Evolutionary conservation across 805 yeast species (phyloP).

Genomic region (Wickerhamiella sergipiensis): DNA sequence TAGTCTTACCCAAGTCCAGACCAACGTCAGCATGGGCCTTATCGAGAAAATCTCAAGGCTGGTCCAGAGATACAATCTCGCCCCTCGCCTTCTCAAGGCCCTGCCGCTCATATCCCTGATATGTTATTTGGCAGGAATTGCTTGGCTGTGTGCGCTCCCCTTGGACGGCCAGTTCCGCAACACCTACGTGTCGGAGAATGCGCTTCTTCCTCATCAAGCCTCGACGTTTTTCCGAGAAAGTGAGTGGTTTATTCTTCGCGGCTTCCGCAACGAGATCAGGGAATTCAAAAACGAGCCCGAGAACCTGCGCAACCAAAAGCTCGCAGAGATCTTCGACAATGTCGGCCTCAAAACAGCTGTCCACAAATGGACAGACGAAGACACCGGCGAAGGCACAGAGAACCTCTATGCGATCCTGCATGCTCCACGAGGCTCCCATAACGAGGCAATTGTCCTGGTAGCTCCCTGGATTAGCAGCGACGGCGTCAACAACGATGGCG

Average conservation of each 20-base stretch:
- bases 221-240: slow-evolving; percentile 81
- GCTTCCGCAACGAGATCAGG: slow-evolving; percentile 54
- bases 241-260: slow-evolving; percentile 87
- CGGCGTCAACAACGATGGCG: slow-evolving; percentile 60
- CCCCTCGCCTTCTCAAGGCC: slow-evolving; percentile 14
- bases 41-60: slow-evolving; percentile 22
- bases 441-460: slow-evolving; percentile 83
- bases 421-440: slow-evolving; percentile 91
- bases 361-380: slow-evolving; percentile 18
- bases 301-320: slow-evolving; percentile 24
- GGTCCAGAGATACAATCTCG: slow-evolving; percentile 20
- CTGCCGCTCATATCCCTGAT: slow-evolving; percentile 22
- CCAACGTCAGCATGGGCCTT: slow-evolving; percentile 24
- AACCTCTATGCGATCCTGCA: slow-evolving; percentile 70
- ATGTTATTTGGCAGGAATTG: slow-evolving; percentile 29
- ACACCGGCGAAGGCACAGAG: slow-evolving; percentile 25
- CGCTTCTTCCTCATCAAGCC: slow-evolving; percentile 93
- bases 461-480: slow-evolving; percentile 77
- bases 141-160: slow-evolving; percentile 53
- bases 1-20: too few relatives aligned
- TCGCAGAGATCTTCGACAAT: slow-evolving; percentile 49
- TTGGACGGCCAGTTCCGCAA: slow-evolving; percentile 65
- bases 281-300: slow-evolving; percentile 19
- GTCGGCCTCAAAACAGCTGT: slow-evolving; percentile 56
- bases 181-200: slow-evolving; percentile 90